Base-by-base conservation (phyloP, 2,329 filamentous ascomycete species). In the Aspergillus persii region DNA sequence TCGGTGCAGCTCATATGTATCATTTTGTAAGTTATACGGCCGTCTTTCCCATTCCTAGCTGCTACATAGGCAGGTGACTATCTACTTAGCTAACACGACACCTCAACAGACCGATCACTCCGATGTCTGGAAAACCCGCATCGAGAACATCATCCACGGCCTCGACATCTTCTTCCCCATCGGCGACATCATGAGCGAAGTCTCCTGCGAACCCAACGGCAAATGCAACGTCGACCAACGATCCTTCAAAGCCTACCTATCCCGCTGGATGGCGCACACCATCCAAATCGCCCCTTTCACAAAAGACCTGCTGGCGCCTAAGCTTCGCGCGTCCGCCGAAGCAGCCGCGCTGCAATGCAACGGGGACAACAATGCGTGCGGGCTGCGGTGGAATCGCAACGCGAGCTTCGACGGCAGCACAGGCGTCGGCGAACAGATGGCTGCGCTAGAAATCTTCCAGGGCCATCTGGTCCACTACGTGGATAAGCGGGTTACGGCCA, bases 161-260 rank as follows among this genome's bases (percentile, higher is more conserved):
- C 41, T 54, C 4, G 41, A 54, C 15, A n/a, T 31, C 65, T 85
- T 87, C 77, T 76, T 80, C 26, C 57, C 58, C 11, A 18, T 39
- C 6, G 72, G 80, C 2, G 18, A 54, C 23, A 47, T 58, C 23
- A 58, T 58, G 56, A 44, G 30, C 18, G 56, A 58, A n/a, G 27
- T 31, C 11, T 31, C 72, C 26, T 89, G 86, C 75, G 84, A 87
- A 71, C 78, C 81, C 3, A 51, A 54, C 47, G 33, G 30, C 26
- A 29, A 33, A 27, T 58, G 56, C 36, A 53, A 58, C 3, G 69
- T 80, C 23, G 86, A 89, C 62, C 84, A 88, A 72, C 81, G 79
- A 55, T 83, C 82, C 2, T 89, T 89, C 80, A 89, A 89, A 74
- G 85, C 84, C 11, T 88, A 87, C 67, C 78, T 89, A 7, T 75